These are phyloP conservation scores for Stereocaulon alpinum DNA, from an alignment of 495 filamentous ascomycete species.

Conservation along the genomic window DNA sequence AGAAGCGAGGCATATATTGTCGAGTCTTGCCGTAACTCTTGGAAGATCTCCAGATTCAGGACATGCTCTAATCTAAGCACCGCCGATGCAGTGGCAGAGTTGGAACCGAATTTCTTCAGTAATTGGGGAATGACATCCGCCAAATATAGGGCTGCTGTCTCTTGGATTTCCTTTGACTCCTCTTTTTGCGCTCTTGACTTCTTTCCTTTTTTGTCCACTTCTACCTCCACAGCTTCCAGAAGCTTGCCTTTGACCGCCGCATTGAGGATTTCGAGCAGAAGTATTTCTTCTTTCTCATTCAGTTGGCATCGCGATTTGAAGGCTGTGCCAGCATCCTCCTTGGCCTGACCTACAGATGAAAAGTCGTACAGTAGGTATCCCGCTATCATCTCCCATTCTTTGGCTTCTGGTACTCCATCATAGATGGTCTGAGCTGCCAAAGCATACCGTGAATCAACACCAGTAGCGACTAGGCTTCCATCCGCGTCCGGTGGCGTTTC, in stretches of 20 bases:
- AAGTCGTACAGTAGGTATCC: slow-evolving; percentile 91
- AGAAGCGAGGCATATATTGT: slow-evolving; percentile 70
- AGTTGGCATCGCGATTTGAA: slow-evolving; percentile 61
- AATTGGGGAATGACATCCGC: slow-evolving; percentile 72
- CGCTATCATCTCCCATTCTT: slow-evolving; percentile 78
- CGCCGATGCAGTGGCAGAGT: slow-evolving; percentile 72
- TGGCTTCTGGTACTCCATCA: slow-evolving; percentile 65
- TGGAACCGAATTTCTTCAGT: slow-evolving; percentile 81
- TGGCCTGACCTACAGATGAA: slow-evolving; percentile 45
- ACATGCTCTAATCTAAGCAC: slow-evolving; percentile 81
- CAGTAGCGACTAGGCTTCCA: slow-evolving; percentile 43
- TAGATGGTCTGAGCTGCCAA: slow-evolving; percentile 78
- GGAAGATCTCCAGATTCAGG: slow-evolving; percentile 78
- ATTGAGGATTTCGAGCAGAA: slow-evolving; percentile 79
- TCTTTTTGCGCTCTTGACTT: slow-evolving; percentile 50
- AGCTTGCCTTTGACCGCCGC: slow-evolving; percentile 62
- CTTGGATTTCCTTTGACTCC: slow-evolving; percentile 54
- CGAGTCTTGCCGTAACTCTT: slow-evolving; percentile 78
- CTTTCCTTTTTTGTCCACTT: slow-evolving; percentile 48
- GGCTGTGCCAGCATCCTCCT: slow-evolving; percentile 39
- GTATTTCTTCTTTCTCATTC: slow-evolving; percentile 64
- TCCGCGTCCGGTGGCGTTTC: slow-evolving; percentile 28
- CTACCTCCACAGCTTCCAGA: slow-evolving; percentile 45
- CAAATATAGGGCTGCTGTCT: slow-evolving; percentile 62
- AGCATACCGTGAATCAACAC: slow-evolving; percentile 67